These are phyloP conservation scores for Teratosphaeria pseudoeucalypti DNA, from an alignment of 2,329 filamentous ascomycete species.

Conservation along the genomic window DNA sequence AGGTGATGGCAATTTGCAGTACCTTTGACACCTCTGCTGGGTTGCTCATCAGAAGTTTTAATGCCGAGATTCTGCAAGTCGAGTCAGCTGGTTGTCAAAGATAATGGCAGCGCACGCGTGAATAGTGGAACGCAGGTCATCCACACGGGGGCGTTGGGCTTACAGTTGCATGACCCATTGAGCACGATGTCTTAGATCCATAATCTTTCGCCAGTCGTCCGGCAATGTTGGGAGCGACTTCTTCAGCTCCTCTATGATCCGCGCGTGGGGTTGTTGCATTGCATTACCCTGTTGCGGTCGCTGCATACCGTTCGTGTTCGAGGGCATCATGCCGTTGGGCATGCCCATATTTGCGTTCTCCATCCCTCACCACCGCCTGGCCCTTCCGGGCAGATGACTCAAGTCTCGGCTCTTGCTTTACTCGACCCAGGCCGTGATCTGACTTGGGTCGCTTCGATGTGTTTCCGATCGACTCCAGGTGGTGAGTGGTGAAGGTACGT, in stretches of 20 bases:
- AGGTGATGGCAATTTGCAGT: constrained; percentile 17
- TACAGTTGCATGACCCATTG: constrained; percentile 24
- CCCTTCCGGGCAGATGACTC: background rate
- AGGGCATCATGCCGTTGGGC: constrained; percentile 3
- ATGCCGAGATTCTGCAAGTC: constrained; percentile 1
- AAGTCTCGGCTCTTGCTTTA: background rate
- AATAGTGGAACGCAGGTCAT: background rate
- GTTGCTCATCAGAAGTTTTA: background rate
- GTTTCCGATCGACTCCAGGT: background rate
- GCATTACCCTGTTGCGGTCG: constrained; percentile 16
- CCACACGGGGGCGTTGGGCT: constrained; percentile 5
- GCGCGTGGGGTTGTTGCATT: constrained; percentile 14
- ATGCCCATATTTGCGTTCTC: constrained; percentile 4
- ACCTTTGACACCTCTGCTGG: constrained; percentile 6
- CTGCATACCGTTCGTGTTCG: constrained; percentile 18
- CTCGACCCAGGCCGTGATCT: background rate
- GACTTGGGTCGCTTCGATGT: background rate
- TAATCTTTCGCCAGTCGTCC: constrained; percentile 23
- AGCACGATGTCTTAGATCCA: constrained; percentile 20
- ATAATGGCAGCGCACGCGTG: background rate
- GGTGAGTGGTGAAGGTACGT: background rate
- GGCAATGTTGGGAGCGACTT: constrained; percentile 9
- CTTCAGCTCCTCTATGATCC: constrained; percentile 16
- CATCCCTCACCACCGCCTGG: constrained; percentile 1
- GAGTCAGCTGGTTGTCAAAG: background rate